These are phyloP conservation scores for Microcyclosporella mali DNA, from an alignment of 2,329 filamentous ascomycete species.

Conservation along the genomic window DNA sequence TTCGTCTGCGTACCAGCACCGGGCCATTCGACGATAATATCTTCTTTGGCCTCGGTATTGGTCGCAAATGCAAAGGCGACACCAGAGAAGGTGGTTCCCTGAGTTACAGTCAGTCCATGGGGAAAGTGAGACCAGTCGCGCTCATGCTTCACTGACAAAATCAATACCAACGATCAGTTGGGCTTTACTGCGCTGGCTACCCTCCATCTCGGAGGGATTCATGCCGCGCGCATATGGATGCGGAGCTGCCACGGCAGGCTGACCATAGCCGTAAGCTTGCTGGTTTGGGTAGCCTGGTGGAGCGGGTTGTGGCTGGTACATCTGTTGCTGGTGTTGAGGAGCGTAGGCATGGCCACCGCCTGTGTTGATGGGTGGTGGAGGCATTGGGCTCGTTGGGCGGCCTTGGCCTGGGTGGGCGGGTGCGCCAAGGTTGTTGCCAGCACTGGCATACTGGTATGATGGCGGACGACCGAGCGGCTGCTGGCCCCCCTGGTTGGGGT, in stretches of 20 bases:
- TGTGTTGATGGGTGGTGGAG: conserved; percentile 42
- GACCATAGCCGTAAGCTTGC: conserved; percentile 22
- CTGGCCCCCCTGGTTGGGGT: conserved; percentile 30
- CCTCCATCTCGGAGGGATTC: conserved; percentile 68
- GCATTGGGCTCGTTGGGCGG: conserved; percentile 42
- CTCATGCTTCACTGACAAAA: conserved; percentile 61
- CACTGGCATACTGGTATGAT: conserved; percentile 54
- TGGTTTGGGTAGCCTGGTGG: conserved; percentile 36
- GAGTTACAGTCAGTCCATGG: conserved; percentile 8
- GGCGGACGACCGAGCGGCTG: conserved; percentile 55
- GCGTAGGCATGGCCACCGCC: conserved; percentile 46
- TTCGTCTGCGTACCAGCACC: conserved; percentile 96
- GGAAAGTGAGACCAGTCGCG: conserved; percentile 10
- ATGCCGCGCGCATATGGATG: conserved; percentile 16
- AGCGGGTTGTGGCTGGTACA: conserved; percentile 33
- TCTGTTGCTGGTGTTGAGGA: conserved; percentile 38
- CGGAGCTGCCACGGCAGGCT: conserved; percentile 15
- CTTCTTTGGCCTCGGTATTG: conserved; percentile 94
- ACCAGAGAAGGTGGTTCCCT: conserved; percentile 97
- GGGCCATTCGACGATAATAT: conserved; percentile 99
- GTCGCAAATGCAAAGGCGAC: conserved; percentile 91
- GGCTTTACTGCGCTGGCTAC: conserved; percentile 82
- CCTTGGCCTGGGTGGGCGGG: conserved; percentile 39
- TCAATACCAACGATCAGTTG: conserved; percentile 98
- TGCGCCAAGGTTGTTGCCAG: conserved; percentile 33